Evolutionary conservation across 2,329 filamentous ascomycete genomes (phyloP).

Genomic region (Pyricularia sp.): DNA sequence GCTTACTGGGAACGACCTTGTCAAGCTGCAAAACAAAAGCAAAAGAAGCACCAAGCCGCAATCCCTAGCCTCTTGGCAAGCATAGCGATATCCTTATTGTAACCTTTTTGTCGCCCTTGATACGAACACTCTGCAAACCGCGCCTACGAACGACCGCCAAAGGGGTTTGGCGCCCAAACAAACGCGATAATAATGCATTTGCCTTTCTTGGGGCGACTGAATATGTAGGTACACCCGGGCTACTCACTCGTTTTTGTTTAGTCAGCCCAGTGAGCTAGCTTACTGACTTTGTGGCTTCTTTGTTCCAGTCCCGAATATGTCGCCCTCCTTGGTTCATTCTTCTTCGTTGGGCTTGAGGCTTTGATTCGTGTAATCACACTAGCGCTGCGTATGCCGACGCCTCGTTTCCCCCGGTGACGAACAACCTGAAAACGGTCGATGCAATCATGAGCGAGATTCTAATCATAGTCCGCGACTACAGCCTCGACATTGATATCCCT

Average conservation of each 20-base stretch:
- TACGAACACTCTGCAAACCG: background rate
- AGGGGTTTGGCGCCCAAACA: background rate
- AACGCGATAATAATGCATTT: conserved; percentile 28
- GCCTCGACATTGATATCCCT: conserved; percentile 69
- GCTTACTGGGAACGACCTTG: background rate
- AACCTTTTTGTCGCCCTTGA: background rate
- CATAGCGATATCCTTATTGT: background rate
- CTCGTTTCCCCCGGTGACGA: conserved; percentile 5
- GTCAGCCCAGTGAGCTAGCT: background rate
- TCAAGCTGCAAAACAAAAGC: background rate
- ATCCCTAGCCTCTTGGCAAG: background rate
- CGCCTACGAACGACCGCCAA: background rate
- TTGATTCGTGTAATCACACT: conserved; percentile 77
- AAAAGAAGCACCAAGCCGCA: background rate
- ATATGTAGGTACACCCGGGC: conserved; percentile 22
- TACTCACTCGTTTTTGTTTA: background rate
- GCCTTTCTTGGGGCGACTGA: conserved; percentile 38
- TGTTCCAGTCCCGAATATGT: conserved; percentile 64
- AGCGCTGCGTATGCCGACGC: conserved; percentile 55
- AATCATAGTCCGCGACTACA: conserved; percentile 19
- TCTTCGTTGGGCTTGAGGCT: conserved; percentile 71
- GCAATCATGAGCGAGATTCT: background rate
- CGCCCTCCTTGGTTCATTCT: conserved; percentile 70
- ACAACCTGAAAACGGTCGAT: conserved; percentile 5
- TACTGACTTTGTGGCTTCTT: background rate